Evolutionary conservation across 805 yeast species (phyloP).

Genomic region (Zygotorulaspora danielsina): DNA sequence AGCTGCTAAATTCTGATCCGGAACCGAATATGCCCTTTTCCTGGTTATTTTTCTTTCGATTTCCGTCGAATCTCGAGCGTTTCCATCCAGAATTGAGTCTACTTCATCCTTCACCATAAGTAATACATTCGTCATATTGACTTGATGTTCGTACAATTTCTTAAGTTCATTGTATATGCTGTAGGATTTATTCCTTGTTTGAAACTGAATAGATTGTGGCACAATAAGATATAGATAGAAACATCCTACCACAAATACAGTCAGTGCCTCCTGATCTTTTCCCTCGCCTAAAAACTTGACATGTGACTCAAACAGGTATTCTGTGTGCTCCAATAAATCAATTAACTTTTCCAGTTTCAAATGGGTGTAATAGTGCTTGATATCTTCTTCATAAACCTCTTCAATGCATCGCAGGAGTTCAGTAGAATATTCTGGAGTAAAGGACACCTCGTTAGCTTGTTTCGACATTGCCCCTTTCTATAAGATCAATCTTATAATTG

Average conservation of each 20-base stretch:
- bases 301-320: conserved; percentile 36
- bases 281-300: conserved; percentile 15
- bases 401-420: conserved; percentile 33
- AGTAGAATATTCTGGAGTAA: conserved; percentile 41
- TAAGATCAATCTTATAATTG: no score
- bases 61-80: conserved; percentile 16
- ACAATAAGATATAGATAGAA: conserved; percentile 37
- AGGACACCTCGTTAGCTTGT: conserved; percentile 10
- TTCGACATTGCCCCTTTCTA: neutral
- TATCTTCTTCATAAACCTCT: conserved; percentile 35
- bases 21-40: conserved; percentile 36
- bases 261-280: conserved; percentile 30
- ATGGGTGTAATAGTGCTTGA: conserved; percentile 32
- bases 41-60: conserved; percentile 18
- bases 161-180: conserved; percentile 37
- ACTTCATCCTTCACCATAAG: conserved; percentile 36
- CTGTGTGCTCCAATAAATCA: conserved; percentile 38
- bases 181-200: conserved; percentile 39
- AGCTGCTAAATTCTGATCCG: conserved; percentile 9
- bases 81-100: conserved; percentile 26
- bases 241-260: conserved; percentile 37
- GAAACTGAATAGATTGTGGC: conserved; percentile 41
- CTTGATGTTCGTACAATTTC: conserved; percentile 36
- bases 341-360: conserved; percentile 36
- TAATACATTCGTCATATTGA: conserved; percentile 40